phyloP scores from a whole-genome alignment of 2,329 filamentous ascomycete genomes.

The Colletotrichum trifolii region DNA sequence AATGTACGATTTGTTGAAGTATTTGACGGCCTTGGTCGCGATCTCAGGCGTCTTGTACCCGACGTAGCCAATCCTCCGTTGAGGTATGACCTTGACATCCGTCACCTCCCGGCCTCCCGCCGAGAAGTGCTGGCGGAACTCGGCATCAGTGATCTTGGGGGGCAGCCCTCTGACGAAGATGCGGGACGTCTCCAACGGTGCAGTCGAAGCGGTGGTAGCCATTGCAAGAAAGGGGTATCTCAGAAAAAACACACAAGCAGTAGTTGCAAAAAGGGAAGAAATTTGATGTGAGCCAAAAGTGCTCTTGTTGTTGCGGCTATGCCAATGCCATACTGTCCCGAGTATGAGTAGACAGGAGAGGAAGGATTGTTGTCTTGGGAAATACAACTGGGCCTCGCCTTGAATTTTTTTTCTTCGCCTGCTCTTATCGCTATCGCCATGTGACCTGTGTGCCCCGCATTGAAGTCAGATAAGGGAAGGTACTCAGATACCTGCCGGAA shows the following conservation, averaged over 20 bases:
- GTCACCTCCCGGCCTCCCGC: conserved; percentile 79
- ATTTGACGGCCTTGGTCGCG: conserved; percentile 86
- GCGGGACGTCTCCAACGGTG: conserved; percentile 69
- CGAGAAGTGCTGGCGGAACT: conserved; percentile 90
- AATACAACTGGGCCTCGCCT: conserved; percentile 47
- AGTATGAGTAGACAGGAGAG: conserved; percentile 35
- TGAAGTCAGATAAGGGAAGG: background rate
- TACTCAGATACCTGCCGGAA: background rate
- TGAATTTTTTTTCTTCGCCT: conserved; percentile 35
- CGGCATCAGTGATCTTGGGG: conserved; percentile 83
- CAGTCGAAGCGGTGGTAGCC: conserved; percentile 32
- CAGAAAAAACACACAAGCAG: conserved; percentile 24
- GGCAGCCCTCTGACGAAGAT: conserved; percentile 87
- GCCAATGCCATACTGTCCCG: conserved; percentile 29
- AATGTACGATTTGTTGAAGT: conserved; percentile 95
- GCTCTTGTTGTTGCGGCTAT: conserved; percentile 28
- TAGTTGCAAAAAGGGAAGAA: conserved; percentile 18
- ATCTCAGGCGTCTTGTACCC: conserved; percentile 88
- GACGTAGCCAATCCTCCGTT: conserved; percentile 93
- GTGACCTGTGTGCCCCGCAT: conserved; percentile 20
- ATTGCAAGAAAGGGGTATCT: conserved; percentile 40
- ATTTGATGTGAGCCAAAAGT: conserved; percentile 23
- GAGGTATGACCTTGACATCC: conserved; percentile 90
- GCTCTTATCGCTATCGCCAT: conserved; percentile 37
- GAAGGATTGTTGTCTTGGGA: conserved; percentile 3